Evolutionary conservation across 1,284 basidiomycete species (phyloP).

Genomic region (Trametes sp.): DNA sequence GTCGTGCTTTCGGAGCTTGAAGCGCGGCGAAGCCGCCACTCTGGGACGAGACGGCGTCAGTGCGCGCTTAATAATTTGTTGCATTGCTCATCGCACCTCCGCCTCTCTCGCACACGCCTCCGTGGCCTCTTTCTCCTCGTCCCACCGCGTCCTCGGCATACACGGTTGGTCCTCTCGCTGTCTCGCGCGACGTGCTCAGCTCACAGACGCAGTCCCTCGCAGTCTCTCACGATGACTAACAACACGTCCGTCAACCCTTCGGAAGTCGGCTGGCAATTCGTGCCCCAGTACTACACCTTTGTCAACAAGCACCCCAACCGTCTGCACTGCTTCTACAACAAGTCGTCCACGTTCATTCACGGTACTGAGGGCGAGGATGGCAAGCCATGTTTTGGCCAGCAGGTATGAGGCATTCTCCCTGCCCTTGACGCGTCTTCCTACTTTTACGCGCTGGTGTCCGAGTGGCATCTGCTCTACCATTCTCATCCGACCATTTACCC

Average conservation of each 20-base stretch:
- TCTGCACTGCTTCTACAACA: slow-evolving; percentile 99
- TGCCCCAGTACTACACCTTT: slow-evolving; percentile 96
- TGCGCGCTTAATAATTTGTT: slow-evolving; percentile 37
- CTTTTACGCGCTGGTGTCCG: slow-evolving; percentile 2
- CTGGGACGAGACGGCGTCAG: slow-evolving; percentile 24
- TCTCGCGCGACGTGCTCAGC: slow-evolving; percentile 26
- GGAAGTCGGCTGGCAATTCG: slow-evolving; percentile 97
- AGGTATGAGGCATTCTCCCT: slow-evolving; percentile 59
- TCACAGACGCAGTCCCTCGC: slow-evolving; percentile 21
- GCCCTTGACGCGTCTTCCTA: slow-evolving; percentile 12
- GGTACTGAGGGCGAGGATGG: slow-evolving; percentile 95
- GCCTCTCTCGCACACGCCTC: slow-evolving; percentile 25
- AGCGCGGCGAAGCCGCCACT: slow-evolving; percentile 15
- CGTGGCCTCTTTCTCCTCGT: slow-evolving; percentile 27
- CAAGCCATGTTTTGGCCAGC: slow-evolving; percentile 90
- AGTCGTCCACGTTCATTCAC: slow-evolving; percentile 96
- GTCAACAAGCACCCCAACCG: slow-evolving; percentile 97
- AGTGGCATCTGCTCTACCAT: not conserved
- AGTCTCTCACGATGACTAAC: slow-evolving; percentile 47
- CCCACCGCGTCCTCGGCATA: slow-evolving; percentile 24
- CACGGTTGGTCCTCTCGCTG: slow-evolving; percentile 24
- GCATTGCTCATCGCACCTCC: slow-evolving; percentile 32
- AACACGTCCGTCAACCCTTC: slow-evolving; percentile 73
- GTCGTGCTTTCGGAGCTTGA: slow-evolving; percentile 18
- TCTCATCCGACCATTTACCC: no score